Percentiles rank a stretch among this genome's conserved stretches.
Evolutionary conservation across 768 basidiomycete species (phyloP).

Genomic region (Baorangia bicolor): DNA sequence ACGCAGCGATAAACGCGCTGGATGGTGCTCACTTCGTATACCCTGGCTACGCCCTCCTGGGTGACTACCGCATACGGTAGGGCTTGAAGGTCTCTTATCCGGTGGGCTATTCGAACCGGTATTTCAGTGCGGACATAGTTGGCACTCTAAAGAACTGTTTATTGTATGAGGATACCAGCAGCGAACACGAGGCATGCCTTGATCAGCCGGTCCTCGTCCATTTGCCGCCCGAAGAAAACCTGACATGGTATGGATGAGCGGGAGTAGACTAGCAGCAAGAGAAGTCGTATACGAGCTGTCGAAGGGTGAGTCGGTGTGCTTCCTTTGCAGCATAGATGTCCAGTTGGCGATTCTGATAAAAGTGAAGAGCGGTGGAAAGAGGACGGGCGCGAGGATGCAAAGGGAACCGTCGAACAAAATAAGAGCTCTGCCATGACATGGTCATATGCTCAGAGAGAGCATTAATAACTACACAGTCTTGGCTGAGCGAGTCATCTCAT

Average conservation of each 20-base stretch:
- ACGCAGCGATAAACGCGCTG: background rate
- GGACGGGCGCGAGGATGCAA: constrained; percentile 11
- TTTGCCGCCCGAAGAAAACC: constrained; percentile 85
- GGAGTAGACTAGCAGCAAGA: background rate
- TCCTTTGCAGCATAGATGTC: constrained; percentile 77
- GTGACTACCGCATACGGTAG: constrained; percentile 86
- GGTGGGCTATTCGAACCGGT: constrained; percentile 84
- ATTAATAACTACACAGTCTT: background rate
- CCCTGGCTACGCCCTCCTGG: constrained; percentile 76
- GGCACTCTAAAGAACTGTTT: constrained; percentile 55
- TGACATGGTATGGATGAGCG: constrained; percentile 29
- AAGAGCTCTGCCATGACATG: constrained; percentile 28
- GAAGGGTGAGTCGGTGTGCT: constrained; percentile 68
- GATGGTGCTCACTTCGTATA: constrained; percentile 69
- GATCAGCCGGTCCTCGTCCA: constrained; percentile 75
- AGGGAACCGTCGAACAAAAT: constrained; percentile 5
- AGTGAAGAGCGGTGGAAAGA: constrained; percentile 50
- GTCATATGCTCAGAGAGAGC: constrained; percentile 7
- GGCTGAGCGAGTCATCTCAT: background rate
- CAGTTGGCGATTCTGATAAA: constrained; percentile 82
- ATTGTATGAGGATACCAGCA: background rate
- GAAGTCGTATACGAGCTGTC: constrained; percentile 63
- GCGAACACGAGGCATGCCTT: constrained; percentile 45
- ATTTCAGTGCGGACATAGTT: constrained; percentile 90
- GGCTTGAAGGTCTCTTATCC: constrained; percentile 81